Evolutionary conservation across 257 asterid species (phyloP), one percentile per base, ranked within the genome.

Genomic region (Solanum dulcamara): DNA sequence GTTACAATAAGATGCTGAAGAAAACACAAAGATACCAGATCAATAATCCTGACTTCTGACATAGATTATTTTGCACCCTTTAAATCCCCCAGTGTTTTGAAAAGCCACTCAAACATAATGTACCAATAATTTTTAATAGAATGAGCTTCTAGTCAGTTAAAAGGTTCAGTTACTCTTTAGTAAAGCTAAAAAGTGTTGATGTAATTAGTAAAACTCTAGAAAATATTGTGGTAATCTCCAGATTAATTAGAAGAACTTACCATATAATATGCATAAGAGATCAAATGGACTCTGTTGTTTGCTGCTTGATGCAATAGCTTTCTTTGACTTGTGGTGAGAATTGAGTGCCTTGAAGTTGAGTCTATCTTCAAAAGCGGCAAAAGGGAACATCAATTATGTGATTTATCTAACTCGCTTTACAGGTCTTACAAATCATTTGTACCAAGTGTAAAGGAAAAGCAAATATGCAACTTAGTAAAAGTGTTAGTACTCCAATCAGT

Each of bases 231-330:
- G 44, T 33, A 32, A 67, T 26, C 8, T 32, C 24, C 59, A 44
- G 20, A 55, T 55, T n/a, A 32, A 35, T 28, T 46, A 33, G 26
- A 82, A 64, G n/a, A 79, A 60, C 83, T 71, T 88, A 93, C 94
- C 94, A 81, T 66, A 93, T 55, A 92, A 81, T 59, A 88, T 82
- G 66, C 89, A 91, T 3, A 91, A 50, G 83, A 91, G 86, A 87
- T 90, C 91, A 68, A 89, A 84, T 37, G 94, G 86, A 38, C 86
- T 89, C 30, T 87, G 85, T 37, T 88, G 89, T 84, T 67, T 79
- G 85, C 86, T 87, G 80, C 80, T 81, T 46, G 89, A 75, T 85
- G 90, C 85, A 48, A 82, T 70, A 37, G 86, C 35, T 77, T 53
- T 53, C 26, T 72, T 85, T 85, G 64, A 79, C 87, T 55, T 87